These are phyloP conservation scores for Cordyceps cicadae DNA, from an alignment of 2,329 filamentous ascomycete species.

Conservation along the genomic window DNA sequence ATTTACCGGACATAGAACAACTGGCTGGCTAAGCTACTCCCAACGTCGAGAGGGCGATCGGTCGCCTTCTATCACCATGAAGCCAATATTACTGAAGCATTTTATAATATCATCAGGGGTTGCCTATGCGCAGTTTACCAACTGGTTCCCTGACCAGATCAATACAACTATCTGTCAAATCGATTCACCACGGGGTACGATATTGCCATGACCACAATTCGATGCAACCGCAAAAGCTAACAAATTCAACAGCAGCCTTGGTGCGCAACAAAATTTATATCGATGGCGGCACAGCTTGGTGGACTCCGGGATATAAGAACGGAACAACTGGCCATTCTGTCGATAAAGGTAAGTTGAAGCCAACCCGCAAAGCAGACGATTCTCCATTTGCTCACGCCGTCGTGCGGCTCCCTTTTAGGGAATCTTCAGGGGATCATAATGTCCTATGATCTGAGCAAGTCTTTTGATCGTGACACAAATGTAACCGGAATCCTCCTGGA, in stretches of 20 bases:
- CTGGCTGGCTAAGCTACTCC: not conserved
- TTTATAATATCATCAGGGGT: not conserved
- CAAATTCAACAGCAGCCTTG: conserved; percentile 37
- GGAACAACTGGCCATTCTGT: conserved; percentile 25
- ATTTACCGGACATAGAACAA: not conserved
- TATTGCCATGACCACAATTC: not conserved
- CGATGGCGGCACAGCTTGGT: conserved; percentile 52
- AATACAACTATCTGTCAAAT: conserved; percentile 49
- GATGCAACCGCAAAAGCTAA: not conserved
- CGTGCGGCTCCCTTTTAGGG: conserved; percentile 24
- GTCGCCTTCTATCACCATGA: not conserved
- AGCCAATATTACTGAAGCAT: not conserved
- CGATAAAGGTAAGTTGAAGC: conserved; percentile 30
- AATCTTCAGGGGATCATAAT: conserved; percentile 47
- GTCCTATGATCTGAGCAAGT: conserved; percentile 47
- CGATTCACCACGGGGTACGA: conserved; percentile 30
- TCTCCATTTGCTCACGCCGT: conserved; percentile 3
- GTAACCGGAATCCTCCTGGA: conserved; percentile 41
- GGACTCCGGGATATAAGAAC: conserved; percentile 41
- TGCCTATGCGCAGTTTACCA: conserved; percentile 33
- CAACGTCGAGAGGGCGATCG: not conserved
- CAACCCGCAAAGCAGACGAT: not conserved
- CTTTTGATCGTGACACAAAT: conserved; percentile 47
- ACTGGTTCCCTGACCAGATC: conserved; percentile 43
- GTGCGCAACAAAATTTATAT: conserved; percentile 56